Evolutionary conservation across 495 filamentous ascomycete species (phyloP).

Genomic region (Oleoguttula mirabilis): DNA sequence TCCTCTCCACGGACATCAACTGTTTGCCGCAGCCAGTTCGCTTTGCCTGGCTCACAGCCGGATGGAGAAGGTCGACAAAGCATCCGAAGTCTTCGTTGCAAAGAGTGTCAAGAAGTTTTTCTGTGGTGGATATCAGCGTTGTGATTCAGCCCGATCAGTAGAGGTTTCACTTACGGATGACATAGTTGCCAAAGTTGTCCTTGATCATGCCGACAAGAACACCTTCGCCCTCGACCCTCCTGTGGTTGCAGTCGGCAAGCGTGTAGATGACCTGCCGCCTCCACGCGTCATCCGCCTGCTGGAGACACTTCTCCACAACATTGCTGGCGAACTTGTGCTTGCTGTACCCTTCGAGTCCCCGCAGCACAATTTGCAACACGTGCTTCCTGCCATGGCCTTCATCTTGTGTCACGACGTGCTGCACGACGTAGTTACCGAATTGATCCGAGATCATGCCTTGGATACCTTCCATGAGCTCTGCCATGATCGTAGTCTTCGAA

Average conservation of each 20-base stretch:
- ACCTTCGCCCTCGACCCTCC: conserved; percentile 42
- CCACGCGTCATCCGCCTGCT: conserved; percentile 57
- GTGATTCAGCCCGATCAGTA: neutral
- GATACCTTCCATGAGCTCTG: conserved; percentile 66
- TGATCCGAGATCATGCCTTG: conserved; percentile 68
- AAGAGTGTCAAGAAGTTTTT: conserved; percentile 66
- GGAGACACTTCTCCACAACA: conserved; percentile 90
- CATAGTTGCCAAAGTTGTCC: conserved; percentile 92
- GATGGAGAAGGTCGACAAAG: conserved; percentile 61
- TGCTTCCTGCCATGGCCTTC: conserved; percentile 58
- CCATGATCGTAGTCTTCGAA: conserved; percentile 58
- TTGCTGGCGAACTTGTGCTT: conserved; percentile 98
- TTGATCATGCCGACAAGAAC: conserved; percentile 66
- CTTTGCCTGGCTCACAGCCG: conserved; percentile 60
- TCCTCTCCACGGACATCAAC: conserved; percentile 38
- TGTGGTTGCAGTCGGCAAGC: conserved; percentile 47
- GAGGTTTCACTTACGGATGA: conserved; percentile 65
- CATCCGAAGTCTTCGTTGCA: conserved; percentile 49
- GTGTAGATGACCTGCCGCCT: conserved; percentile 57
- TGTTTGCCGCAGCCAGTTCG: conserved; percentile 68
- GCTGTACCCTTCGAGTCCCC: conserved; percentile 58
- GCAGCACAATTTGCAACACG: conserved; percentile 62
- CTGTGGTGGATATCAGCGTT: conserved; percentile 41
- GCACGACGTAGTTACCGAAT: conserved; percentile 94
- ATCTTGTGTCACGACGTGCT: conserved; percentile 83